Evolutionary conservation across 1,284 basidiomycete species (phyloP).

Genomic region (Blastosporella zonata): DNA sequence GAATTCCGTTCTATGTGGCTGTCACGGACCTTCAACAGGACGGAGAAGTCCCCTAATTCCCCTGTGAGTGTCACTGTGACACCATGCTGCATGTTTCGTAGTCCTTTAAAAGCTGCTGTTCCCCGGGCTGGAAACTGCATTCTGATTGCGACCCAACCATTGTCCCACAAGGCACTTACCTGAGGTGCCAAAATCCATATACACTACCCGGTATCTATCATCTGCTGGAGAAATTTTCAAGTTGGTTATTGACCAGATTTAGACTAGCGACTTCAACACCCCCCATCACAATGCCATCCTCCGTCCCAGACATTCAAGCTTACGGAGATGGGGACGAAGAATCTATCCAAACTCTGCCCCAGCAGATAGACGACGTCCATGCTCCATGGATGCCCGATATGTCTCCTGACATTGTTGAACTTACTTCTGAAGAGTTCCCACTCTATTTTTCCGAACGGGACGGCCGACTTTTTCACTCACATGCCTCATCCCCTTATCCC

Average conservation of each 20-base stretch:
- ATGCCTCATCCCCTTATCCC: constrained; percentile 55
- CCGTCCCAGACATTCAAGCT: constrained; percentile 1
- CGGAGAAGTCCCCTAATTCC: not conserved
- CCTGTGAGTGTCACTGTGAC: constrained; percentile 5
- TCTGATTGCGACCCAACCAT: not conserved
- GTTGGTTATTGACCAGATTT: not conserved
- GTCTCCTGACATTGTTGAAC: constrained; percentile 27
- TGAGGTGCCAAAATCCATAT: not conserved
- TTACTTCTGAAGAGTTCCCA: constrained; percentile 48
- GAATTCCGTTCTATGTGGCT: not conserved
- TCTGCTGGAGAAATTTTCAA: not conserved
- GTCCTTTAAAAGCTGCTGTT: not conserved
- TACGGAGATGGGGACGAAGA: constrained; percentile 21
- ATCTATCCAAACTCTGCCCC: constrained; percentile 9
- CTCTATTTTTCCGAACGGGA: constrained; percentile 52
- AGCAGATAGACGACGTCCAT: constrained; percentile 14
- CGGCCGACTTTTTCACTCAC: constrained; percentile 64
- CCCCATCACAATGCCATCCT: constrained; percentile 13
- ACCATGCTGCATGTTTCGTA: not conserved
- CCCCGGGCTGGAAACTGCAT: not conserved
- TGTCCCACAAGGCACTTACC: not conserved
- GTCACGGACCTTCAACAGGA: not conserved
- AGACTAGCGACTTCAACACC: not conserved
- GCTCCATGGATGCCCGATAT: constrained; percentile 18
- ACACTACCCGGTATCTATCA: not conserved